phyloP scores from a whole-genome alignment of 257 asterid species.

The Ilex asprella region DNA sequence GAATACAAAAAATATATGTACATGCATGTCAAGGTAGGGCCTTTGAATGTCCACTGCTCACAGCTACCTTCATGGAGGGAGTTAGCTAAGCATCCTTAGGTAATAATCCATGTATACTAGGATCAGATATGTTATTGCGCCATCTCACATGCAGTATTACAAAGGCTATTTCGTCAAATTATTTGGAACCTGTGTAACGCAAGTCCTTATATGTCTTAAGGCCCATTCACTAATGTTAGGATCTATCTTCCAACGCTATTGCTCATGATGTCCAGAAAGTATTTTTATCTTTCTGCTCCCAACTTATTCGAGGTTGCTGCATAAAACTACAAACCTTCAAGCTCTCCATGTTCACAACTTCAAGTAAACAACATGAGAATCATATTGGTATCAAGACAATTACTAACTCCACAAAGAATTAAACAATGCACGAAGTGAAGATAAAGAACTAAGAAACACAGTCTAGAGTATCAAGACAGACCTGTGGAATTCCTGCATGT shows the following conservation, averaged over 20 bases:
- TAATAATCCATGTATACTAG: not conserved
- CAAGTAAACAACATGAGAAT: too few relatives aligned
- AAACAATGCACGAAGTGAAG: not conserved
- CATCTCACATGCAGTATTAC: not conserved
- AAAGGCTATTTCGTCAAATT: too few relatives aligned
- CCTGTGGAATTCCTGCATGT: constrained; percentile 92
- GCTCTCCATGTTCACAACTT: too few relatives aligned
- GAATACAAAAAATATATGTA: not conserved
- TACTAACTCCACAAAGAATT: not conserved
- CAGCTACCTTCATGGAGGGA: not conserved
- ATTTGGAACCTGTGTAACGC: too few relatives aligned
- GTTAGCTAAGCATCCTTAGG: not conserved
- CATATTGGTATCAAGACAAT: not conserved
- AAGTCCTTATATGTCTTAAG: too few relatives aligned
- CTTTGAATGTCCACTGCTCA: not conserved
- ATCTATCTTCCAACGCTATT: not conserved
- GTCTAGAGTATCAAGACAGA: constrained; percentile 23
- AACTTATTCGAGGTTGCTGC: not conserved
- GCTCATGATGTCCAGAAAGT: not conserved
- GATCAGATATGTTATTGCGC: not conserved
- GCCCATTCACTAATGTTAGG: too few relatives aligned
- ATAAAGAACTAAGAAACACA: not conserved
- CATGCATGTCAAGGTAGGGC: not conserved
- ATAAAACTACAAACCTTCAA: too few relatives aligned
- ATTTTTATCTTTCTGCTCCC: not conserved